Evolutionary conservation across 1,284 basidiomycete species (phyloP).

Genomic region (Albatrellus sp.): DNA sequence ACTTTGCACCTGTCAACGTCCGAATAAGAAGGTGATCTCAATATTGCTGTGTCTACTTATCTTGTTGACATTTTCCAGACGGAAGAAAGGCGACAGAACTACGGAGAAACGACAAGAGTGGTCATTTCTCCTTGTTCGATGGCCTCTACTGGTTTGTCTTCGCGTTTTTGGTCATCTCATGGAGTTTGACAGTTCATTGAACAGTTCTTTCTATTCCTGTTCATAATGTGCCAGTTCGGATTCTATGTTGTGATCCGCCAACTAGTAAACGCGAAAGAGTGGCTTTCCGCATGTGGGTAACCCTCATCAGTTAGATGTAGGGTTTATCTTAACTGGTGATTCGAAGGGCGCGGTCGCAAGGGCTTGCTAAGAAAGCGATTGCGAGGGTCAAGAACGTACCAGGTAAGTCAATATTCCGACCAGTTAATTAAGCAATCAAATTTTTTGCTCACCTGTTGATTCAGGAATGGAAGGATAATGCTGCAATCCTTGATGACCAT

Average conservation of each 20-base stretch:
- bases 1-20: conserved; percentile 87
- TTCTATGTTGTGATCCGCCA: conserved; percentile 83
- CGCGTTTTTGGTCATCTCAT: background rate
- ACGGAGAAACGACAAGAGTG: conserved; percentile 56
- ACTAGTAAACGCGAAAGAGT: conserved; percentile 88
- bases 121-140: conserved; percentile 73
- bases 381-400: conserved; percentile 62
- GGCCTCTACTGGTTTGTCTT: conserved; percentile 75
- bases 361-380: conserved; percentile 66
- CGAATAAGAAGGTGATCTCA: conserved; percentile 51
- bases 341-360: conserved; percentile 73
- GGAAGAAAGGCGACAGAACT: conserved; percentile 35
- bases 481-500: conserved; percentile 69
- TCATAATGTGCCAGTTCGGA: conserved; percentile 82
- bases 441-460: background rate
- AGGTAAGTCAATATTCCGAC: conserved; percentile 19
- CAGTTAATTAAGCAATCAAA: background rate
- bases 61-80: conserved; percentile 18
- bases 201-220: conserved; percentile 70
- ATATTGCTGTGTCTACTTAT: background rate
- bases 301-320: background rate
- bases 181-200: background rate
- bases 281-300: conserved; percentile 71
- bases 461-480: conserved; percentile 79
- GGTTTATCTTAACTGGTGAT: background rate